Evolutionary conservation across 2,329 filamentous ascomycete species (phyloP).

Genomic region (Nectriaceae sp.): DNA sequence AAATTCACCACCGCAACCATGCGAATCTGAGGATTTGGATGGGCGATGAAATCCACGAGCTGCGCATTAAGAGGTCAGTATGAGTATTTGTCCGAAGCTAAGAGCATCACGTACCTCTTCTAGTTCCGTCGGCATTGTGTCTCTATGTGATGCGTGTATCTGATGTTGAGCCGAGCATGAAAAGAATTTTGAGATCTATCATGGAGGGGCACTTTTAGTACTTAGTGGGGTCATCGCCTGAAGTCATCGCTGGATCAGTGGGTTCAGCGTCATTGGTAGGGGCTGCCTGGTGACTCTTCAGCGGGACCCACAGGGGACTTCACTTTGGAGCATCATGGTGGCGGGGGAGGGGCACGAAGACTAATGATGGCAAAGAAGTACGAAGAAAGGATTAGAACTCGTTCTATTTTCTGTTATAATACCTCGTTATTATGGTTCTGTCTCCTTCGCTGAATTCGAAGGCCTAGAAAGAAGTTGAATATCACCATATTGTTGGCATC

Average conservation of each 20-base stretch:
- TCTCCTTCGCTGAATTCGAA: too few species aligned
- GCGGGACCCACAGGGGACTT: slow-evolving; percentile 23
- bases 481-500: too few species aligned
- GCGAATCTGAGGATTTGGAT: slow-evolving; percentile 88
- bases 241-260: slow-evolving; percentile 32
- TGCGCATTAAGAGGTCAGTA: slow-evolving; percentile 46
- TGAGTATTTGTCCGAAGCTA: not conserved
- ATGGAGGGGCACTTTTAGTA: slow-evolving; percentile 31
- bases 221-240: slow-evolving; percentile 29
- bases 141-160: slow-evolving; percentile 15
- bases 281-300: slow-evolving; percentile 24
- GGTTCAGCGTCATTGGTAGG: slow-evolving; percentile 19
- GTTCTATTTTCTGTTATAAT: too few species aligned
- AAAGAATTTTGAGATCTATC: slow-evolving; percentile 21
- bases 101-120: slow-evolving; percentile 62
- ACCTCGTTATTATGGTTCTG: too few species aligned
- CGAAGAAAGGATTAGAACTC: not conserved
- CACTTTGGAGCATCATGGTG: slow-evolving; percentile 12
- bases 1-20: slow-evolving; percentile 84
- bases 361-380: too few species aligned
- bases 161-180: slow-evolving; percentile 18
- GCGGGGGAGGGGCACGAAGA: slow-evolving; percentile 2
- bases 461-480: too few species aligned
- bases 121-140: slow-evolving; percentile 70
- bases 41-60: slow-evolving; percentile 91